phyloP scores from a whole-genome alignment of 352 stramenopile genomes.

The Globisporangium alternatum region DNA sequence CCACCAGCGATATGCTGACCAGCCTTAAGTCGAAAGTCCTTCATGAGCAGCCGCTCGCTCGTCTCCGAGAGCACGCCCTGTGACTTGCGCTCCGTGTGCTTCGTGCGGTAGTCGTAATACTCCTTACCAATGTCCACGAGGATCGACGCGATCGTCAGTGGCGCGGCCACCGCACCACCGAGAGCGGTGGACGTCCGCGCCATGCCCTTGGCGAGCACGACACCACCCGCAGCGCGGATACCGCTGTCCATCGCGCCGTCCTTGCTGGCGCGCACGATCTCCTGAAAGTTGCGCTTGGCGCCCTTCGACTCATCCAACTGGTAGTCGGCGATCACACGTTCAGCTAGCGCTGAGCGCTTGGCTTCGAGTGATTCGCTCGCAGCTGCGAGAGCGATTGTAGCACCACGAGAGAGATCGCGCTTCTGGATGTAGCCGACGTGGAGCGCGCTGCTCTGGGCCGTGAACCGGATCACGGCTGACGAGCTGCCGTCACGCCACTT shows the following conservation, averaged over 20 bases:
- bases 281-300: conserved; percentile 29
- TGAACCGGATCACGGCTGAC: conserved; percentile 41
- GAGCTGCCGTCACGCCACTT: conserved; percentile 34
- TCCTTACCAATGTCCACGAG: conserved; percentile 86
- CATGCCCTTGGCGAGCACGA: conserved; percentile 75
- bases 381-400: conserved; percentile 38
- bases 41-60: conserved; percentile 81
- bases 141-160: conserved; percentile 80
- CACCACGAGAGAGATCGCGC: conserved; percentile 48
- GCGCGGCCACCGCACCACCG: conserved; percentile 63
- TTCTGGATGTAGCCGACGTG: conserved; percentile 69
- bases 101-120: conserved; percentile 81
- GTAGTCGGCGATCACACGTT: conserved; percentile 60
- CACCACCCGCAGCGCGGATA: conserved; percentile 69
- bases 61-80: conserved; percentile 63
- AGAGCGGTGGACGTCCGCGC: conserved; percentile 52
- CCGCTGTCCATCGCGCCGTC: conserved; percentile 82
- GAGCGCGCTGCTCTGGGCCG: conserved; percentile 18
- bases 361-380: conserved; percentile 43
- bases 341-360: conserved; percentile 51
- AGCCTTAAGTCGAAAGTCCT: conserved; percentile 76
- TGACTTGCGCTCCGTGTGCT: conserved; percentile 66
- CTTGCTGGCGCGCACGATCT: conserved; percentile 57
- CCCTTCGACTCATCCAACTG: conserved; percentile 40
- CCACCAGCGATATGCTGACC: conserved; percentile 80